Conservation (phyloP, 1,284 basidiomycete genomes). For the Apiotrichum gamsii region DNA sequence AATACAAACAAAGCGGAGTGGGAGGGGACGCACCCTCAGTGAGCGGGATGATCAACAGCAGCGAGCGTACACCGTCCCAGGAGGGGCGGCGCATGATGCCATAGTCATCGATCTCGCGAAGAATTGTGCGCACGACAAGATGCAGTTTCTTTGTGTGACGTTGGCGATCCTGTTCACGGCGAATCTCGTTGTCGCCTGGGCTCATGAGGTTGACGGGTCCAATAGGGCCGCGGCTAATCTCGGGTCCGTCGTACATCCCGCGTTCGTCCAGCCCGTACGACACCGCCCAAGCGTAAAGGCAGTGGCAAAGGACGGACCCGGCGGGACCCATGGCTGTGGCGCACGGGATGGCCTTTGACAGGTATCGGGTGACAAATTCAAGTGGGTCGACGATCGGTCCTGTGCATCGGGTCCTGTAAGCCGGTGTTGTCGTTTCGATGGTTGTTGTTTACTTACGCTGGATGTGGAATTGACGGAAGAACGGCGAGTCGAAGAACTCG, state of each 20-base stretch:
- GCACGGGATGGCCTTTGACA: slow-evolving; percentile 45
- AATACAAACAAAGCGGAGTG: slow-evolving; percentile 4
- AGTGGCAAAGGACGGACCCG: slow-evolving; percentile 47
- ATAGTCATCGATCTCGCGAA: slow-evolving; percentile 69
- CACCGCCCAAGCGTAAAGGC: slow-evolving; percentile 74
- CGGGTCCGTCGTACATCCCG: slow-evolving; percentile 50
- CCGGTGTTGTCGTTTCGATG: no score
- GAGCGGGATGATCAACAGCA: slow-evolving; percentile 70
- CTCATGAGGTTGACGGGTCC: slow-evolving; percentile 17
- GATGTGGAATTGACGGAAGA: slow-evolving; percentile 71
- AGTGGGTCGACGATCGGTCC: slow-evolving; percentile 53
- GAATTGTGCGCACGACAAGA: slow-evolving; percentile 63
- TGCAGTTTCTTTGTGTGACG: slow-evolving; percentile 49
- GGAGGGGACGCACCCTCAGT: slow-evolving; percentile 59
- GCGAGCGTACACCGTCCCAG: slow-evolving; percentile 73
- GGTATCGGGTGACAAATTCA: slow-evolving; percentile 64
- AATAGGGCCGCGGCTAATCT: slow-evolving; percentile 25
- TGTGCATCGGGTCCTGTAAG: slow-evolving; percentile 16
- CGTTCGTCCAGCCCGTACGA: slow-evolving; percentile 76
- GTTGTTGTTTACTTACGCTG: slow-evolving; percentile 73
- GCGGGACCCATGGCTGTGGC: slow-evolving; percentile 55
- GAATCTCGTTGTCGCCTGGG: slow-evolving; percentile 31
- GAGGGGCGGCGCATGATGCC: slow-evolving; percentile 71
- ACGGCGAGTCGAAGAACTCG: slow-evolving; percentile 72
- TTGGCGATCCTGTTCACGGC: slow-evolving; percentile 44